A percentile compares a stretch with the other conserved stretches of the same genome.
Evolutionary conservation across 352 stramenopile species (phyloP).

Genomic region (Pythium grandisporangium): DNA sequence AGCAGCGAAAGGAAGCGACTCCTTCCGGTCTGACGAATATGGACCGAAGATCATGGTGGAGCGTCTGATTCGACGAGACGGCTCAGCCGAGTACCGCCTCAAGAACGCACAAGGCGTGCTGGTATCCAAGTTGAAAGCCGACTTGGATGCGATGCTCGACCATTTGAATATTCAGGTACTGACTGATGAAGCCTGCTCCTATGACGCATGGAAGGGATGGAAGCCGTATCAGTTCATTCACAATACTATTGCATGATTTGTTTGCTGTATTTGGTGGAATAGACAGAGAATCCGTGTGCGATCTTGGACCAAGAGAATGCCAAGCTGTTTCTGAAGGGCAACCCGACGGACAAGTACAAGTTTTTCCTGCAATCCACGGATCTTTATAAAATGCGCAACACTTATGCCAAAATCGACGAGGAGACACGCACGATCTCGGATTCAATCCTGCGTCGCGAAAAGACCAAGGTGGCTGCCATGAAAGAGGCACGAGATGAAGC

Average conservation of each 20-base stretch:
- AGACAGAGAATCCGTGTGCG: constrained; percentile 96
- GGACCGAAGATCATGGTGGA: constrained; percentile 92
- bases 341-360: constrained; percentile 92
- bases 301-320: constrained; percentile 97
- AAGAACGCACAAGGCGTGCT: constrained; percentile 48
- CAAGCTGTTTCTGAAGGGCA: constrained; percentile 96
- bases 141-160: constrained; percentile 92
- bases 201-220: no score
- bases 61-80: constrained; percentile 81
- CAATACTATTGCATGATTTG: no score
- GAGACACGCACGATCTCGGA: constrained; percentile 55
- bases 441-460: constrained; percentile 55
- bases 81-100: constrained; percentile 61
- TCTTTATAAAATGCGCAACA: constrained; percentile 86
- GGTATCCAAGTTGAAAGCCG: constrained; percentile 84
- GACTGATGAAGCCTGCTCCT: no score
- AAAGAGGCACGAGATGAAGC: constrained; percentile 54
- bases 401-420: constrained; percentile 82
- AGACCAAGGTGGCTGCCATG: constrained; percentile 46
- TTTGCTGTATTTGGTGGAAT: no score
- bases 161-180: constrained; percentile 83
- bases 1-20: constrained; percentile 66
- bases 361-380: constrained; percentile 97
- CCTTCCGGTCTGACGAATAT: constrained; percentile 87
- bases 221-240: no score